Evolutionary conservation across 257 asterid species (phyloP).

Genomic region (Nicotiana sylvestris): DNA sequence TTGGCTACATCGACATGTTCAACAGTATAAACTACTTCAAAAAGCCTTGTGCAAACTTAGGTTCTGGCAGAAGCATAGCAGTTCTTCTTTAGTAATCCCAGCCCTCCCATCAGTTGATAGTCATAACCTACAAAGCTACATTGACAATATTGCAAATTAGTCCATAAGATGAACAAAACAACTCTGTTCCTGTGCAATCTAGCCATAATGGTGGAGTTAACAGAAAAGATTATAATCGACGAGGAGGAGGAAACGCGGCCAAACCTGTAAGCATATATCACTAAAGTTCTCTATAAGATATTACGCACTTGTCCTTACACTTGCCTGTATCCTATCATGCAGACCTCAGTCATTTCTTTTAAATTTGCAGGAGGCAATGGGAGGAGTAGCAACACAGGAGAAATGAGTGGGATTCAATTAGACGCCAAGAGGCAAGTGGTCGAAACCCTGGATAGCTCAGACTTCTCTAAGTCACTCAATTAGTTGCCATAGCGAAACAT

Average conservation of each 20-base stretch:
- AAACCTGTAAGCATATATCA: neutral
- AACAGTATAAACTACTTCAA: neutral
- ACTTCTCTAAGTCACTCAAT: neutral
- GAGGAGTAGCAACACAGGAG: neutral
- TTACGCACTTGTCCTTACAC: neutral
- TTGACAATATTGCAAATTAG: neutral
- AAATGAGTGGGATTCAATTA: neutral
- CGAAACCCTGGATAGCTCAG: neutral
- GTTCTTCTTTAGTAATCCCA: neutral
- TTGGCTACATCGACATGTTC: neutral
- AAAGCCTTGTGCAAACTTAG: neutral
- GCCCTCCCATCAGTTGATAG: neutral
- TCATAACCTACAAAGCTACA: neutral
- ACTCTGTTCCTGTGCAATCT: neutral
- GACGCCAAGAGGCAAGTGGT: neutral
- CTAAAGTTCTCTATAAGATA: neutral
- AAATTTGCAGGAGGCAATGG: neutral
- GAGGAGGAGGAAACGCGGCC: neutral
- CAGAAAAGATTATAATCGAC: neutral
- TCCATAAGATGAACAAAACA: neutral
- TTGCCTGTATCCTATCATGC: neutral
- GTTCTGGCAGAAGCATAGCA: neutral
- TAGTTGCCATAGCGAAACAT: neutral
- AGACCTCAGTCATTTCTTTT: neutral
- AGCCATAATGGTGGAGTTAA: neutral